Evolutionary conservation across 345 rosid species (phyloP), one percentile per base, ranked within the genome.

Genomic region (Acer negundo): DNA sequence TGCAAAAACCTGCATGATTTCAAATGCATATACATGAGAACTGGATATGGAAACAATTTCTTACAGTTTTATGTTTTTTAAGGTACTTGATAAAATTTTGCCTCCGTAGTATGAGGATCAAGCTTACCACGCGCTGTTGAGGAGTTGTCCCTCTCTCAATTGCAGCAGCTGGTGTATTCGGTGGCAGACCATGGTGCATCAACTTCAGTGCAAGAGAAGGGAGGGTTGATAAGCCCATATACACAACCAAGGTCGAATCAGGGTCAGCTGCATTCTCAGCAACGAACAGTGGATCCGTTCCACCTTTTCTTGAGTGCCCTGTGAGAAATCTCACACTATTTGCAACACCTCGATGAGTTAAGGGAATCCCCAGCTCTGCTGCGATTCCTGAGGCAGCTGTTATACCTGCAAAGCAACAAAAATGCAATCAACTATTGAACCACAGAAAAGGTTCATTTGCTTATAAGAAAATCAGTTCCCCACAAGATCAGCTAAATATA

Each of bases 341-440:
- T 31, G 99, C 93, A 67, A 94, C 86, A 55, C 98, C 98, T 13
- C 98, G 81, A 76, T 96, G 99, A 24, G 99, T 96, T 80, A 96
- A 86, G 19, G 99, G 99, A 80, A 96, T 87, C 63, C 99, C 98
- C 22, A 94, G 82, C 84, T 94, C 99, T 38, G 99, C 98, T 61
- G 97, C 89, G 78, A 96, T 96, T 68, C 98, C 99, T 1, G 99
- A 96, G 26, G 98, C 99, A 0, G 99, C 98, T 40, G 99, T 96
- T 20, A 96, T 96, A 70, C 98, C 98, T 92, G 86, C 77, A 86
- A 68, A 77, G 65, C 73, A 78, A 79, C 28, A 17, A 75, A 47
- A 53, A 75, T 22, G 16, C 19, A 51, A 75, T 56, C 56, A 70
- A 76, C 73, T 8, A 63, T n/a, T 10, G 44, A 10, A 31, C 31